Evolutionary conservation across 1,139 yeast species (phyloP), one percentile per base, ranked within the genome.

Genomic region (Suhomyces maxii): DNA sequence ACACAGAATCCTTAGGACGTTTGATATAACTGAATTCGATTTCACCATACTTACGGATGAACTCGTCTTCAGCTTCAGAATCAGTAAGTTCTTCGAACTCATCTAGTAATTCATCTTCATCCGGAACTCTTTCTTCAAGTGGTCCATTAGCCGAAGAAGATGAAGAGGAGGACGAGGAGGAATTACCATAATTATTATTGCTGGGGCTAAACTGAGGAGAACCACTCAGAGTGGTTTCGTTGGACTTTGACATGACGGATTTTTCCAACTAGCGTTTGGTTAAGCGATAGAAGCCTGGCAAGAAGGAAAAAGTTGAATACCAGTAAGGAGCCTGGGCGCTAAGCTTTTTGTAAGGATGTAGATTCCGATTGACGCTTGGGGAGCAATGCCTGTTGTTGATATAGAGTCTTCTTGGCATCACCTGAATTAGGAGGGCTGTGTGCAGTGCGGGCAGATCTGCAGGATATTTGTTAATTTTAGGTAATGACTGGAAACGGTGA

Each of bases 11-110:
- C 25, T 51, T 60, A 1, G 83, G 83, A 13, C 71, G 66, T 42
- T 70, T 68, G 47, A 80, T 80, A 53, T 78, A 80, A 47, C 69
- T 69, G 44, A 79, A 76, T 7, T 76, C 46, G 33, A 80, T 70
- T 25, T 72, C 80, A 3, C 85, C 85, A 54, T 76, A 80, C 47
- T 71, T 74, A 39, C 67, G 58, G 4, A 79, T 68, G 53, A 80
- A 79, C 42, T 71, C 81, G 44, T 73, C 79, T 45, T 71, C 77
- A 8, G 58, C 79, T 41, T 71, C 74, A 30, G 67, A 61, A 46
- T 68, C 74, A 18, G 68, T 63, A 10, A 66, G 42, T 30, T 54
- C 60, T 18, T 37, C 50, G 26, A 39, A 38, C 18, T 39, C 32
- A 28, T 41, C 43, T 2, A 38, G 8, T 12, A 31, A 14, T 34